A percentile compares a stretch with the other conserved stretches of the same genome.
Evolutionary conservation across 768 basidiomycete species (phyloP).

Genomic region (Pleurotus salmoneostramineus): DNA sequence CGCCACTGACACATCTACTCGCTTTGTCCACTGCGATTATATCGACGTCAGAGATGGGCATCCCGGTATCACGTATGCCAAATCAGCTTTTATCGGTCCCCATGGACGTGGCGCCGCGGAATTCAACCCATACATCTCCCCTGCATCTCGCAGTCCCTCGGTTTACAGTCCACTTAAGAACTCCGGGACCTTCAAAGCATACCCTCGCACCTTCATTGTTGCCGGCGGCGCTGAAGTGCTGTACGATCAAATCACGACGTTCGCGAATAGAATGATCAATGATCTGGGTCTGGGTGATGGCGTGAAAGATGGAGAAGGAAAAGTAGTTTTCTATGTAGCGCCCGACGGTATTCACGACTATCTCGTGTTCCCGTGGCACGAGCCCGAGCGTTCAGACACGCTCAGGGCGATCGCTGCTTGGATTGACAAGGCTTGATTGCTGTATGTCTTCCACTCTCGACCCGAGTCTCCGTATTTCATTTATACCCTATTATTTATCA

Average conservation of each 20-base stretch:
- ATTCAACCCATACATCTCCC: conserved; percentile 54
- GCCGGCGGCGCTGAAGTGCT: conserved; percentile 55
- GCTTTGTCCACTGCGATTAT: conserved; percentile 32
- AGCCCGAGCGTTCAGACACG: conserved; percentile 48
- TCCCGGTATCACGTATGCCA: conserved; percentile 24
- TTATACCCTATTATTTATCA: no score
- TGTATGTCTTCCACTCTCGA: background rate
- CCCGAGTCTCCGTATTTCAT: no score
- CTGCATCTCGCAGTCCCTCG: conserved; percentile 40
- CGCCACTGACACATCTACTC: conserved; percentile 32
- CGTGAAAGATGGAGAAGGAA: conserved; percentile 29
- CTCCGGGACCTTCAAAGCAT: conserved; percentile 44
- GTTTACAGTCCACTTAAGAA: conserved; percentile 7
- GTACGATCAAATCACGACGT: conserved; percentile 45
- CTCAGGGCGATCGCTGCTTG: conserved; percentile 47
- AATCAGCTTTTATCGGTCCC: conserved; percentile 41
- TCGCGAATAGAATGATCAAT: conserved; percentile 43
- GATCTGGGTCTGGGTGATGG: conserved; percentile 47
- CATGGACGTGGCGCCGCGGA: conserved; percentile 42
- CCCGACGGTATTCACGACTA: conserved; percentile 54
- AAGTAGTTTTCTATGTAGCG: conserved; percentile 44
- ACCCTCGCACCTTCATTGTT: conserved; percentile 58
- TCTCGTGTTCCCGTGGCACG: conserved; percentile 43
- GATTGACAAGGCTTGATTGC: conserved; percentile 19
- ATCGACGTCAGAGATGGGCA: conserved; percentile 21